These are phyloP conservation scores for Capsella bursapastoris DNA, from an alignment of 345 rosid genomes.

Conservation along the genomic window DNA sequence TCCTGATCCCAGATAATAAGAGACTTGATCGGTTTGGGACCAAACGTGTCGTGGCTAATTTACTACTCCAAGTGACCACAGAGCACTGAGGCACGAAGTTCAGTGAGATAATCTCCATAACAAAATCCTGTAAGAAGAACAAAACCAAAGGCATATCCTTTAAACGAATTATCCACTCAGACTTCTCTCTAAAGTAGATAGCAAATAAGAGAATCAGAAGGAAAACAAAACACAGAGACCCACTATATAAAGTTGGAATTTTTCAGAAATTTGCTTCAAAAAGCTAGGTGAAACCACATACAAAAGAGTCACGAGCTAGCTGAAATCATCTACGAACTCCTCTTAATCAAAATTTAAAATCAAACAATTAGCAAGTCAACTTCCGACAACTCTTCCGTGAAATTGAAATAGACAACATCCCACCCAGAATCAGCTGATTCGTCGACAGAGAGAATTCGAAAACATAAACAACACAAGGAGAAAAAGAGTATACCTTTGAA, in stretches of 20 bases:
- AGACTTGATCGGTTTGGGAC: conserved; percentile 41
- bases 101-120: conserved; percentile 68
- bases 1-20: conserved; percentile 29
- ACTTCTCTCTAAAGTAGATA: not conserved
- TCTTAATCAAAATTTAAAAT: conserved; percentile 10
- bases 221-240: not conserved
- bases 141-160: not conserved
- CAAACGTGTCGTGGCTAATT: conserved; percentile 40
- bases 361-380: not conserved
- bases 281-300: not conserved
- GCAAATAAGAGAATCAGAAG: conserved; percentile 6
- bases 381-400: not conserved
- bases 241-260: not conserved
- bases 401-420: conserved; percentile 12
- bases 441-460: not conserved
- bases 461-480: too few species aligned
- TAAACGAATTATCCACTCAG: not conserved
- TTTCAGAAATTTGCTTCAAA: not conserved
- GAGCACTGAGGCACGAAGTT: conserved; percentile 48
- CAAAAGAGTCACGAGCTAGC: not conserved
- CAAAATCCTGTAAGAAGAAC: conserved; percentile 47
- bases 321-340: not conserved
- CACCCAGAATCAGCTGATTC: not conserved
- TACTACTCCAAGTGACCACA: conserved; percentile 44
- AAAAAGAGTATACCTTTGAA: conserved; percentile 26